phyloP scores from a whole-genome alignment of 768 basidiomycete genomes.

The Suillus subalutaceus region DNA sequence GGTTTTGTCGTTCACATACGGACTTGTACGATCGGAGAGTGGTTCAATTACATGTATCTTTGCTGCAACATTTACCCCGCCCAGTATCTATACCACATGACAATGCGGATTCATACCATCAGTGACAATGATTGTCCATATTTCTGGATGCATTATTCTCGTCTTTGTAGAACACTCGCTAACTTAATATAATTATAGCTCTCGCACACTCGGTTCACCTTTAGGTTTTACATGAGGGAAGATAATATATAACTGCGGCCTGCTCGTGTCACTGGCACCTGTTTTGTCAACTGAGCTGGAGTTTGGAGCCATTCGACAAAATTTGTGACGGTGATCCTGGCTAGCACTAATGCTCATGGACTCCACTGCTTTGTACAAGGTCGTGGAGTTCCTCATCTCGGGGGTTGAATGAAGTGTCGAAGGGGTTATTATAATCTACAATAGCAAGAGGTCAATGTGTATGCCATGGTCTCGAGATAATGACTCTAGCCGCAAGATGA shows the following conservation, averaged over 20 bases:
- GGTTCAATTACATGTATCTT: conserved; percentile 27
- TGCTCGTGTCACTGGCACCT: neutral
- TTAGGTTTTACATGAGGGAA: neutral
- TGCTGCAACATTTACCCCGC: conserved; percentile 22
- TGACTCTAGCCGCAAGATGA: too few relatives aligned
- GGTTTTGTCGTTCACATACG: conserved; percentile 13
- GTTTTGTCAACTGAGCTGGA: neutral
- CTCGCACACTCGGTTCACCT: neutral
- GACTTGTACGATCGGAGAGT: conserved; percentile 22
- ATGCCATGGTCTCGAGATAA: too few relatives aligned
- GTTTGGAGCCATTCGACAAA: neutral
- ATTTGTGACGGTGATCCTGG: neutral
- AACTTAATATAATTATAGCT: conserved; percentile 35
- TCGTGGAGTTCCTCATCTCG: neutral
- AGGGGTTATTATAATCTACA: too few relatives aligned
- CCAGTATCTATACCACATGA: conserved; percentile 33
- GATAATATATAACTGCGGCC: neutral
- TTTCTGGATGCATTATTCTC: conserved; percentile 10
- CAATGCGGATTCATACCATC: conserved; percentile 11
- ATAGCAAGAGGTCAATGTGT: too few relatives aligned
- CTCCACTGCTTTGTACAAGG: neutral
- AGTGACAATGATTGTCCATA: conserved; percentile 23
- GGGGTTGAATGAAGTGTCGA: too few relatives aligned
- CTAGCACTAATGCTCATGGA: neutral
- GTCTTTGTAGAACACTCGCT: conserved; percentile 20